These are phyloP conservation scores for Quercus engelmannii DNA, from an alignment of 306 rosid genomes.

Conservation along the genomic window DNA sequence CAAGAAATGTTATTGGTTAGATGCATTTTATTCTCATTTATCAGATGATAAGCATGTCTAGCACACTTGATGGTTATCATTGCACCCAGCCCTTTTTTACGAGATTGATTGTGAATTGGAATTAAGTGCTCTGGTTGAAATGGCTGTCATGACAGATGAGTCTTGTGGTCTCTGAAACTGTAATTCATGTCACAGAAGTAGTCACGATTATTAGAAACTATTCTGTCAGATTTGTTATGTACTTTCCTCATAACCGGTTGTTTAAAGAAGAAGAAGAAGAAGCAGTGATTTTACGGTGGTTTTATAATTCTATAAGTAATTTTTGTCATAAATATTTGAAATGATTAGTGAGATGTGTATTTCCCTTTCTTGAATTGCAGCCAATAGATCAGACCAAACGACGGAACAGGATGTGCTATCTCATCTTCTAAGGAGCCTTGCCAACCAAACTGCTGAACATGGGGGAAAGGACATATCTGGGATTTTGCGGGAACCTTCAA, in stretches of 20 bases:
- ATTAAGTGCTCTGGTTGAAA: neutral
- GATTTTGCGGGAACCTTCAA: constrained; percentile 54
- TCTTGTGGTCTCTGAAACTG: neutral
- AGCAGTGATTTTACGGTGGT: constrained; percentile 1
- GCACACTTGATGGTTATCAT: neutral
- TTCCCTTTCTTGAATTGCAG: constrained; percentile 41
- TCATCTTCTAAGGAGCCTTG: constrained; percentile 67
- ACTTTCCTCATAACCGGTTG: neutral
- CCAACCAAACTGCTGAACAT: constrained; percentile 50
- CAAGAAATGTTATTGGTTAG: neutral
- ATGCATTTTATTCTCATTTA: neutral
- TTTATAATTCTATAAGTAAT: constrained; percentile 11
- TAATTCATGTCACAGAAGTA: neutral
- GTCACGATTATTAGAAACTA: neutral
- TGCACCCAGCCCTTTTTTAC: neutral
- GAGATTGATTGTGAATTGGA: neutral
- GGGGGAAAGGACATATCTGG: constrained; percentile 47
- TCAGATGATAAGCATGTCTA: neutral
- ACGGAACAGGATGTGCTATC: constrained; percentile 75
- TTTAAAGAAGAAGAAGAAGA: neutral
- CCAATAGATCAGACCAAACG: constrained; percentile 64
- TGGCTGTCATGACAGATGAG: neutral
- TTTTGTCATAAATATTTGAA: constrained; percentile 7
- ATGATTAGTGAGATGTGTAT: constrained; percentile 16
- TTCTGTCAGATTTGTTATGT: neutral